Conservation (phyloP, 129 eudicot genomes). For the Artemisia tridentata region DNA sequence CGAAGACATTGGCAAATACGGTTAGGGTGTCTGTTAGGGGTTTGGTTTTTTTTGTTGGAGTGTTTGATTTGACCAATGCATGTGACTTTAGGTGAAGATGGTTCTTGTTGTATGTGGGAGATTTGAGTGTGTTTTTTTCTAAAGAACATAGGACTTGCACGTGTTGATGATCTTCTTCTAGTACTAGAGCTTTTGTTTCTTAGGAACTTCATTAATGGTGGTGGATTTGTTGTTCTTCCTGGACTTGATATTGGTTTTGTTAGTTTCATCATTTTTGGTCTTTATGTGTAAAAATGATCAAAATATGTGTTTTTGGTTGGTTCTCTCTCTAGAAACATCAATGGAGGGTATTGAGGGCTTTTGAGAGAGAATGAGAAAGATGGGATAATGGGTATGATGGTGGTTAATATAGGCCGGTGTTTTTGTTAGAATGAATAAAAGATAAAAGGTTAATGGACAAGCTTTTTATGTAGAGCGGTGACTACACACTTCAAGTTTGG, state of each 20-base stretch:
- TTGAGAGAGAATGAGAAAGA: conserved; percentile 14
- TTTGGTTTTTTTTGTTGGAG: conserved; percentile 26
- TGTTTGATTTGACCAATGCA: conserved; percentile 52
- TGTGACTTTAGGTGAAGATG: conserved; percentile 49
- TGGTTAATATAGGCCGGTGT: conserved; percentile 32
- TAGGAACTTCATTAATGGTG: conserved; percentile 54
- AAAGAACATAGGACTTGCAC: conserved; percentile 41
- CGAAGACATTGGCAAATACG: conserved; percentile 15
- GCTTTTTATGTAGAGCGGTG: not conserved
- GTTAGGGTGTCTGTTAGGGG: conserved; percentile 20
- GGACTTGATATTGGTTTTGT: conserved; percentile 49
- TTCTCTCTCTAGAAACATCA: conserved; percentile 8
- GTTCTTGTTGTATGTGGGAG: conserved; percentile 41
- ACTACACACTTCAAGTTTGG: not conserved
- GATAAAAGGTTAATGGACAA: not conserved
- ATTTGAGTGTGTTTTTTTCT: conserved; percentile 32
- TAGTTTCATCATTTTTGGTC: conserved; percentile 14
- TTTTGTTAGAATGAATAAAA: not conserved
- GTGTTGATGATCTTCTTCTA: conserved; percentile 39
- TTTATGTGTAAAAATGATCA: not conserved
- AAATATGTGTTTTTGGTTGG: conserved; percentile 15
- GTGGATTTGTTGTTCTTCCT: conserved; percentile 49
- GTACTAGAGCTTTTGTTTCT: conserved; percentile 43
- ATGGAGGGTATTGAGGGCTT: conserved; percentile 17
- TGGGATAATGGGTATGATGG: conserved; percentile 25